Evolutionary conservation across 2,329 filamentous ascomycete species (phyloP).

Genomic region (Ascosphaera aggregata): DNA sequence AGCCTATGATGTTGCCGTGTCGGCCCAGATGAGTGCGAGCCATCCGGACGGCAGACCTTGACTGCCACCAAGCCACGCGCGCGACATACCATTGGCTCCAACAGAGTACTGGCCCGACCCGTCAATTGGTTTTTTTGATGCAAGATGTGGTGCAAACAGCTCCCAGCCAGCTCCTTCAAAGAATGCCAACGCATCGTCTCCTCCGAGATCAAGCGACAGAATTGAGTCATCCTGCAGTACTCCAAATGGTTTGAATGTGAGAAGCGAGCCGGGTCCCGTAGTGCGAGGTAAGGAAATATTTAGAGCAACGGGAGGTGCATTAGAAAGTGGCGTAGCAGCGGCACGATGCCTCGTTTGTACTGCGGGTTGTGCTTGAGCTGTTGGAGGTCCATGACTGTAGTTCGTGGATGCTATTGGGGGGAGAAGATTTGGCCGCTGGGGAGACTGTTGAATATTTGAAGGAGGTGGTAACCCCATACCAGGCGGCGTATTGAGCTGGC

Average conservation of each 20-base stretch:
- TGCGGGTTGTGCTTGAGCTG: not conserved
- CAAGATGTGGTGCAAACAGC: conserved; percentile 2
- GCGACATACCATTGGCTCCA: conserved; percentile 1
- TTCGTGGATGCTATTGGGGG: not conserved
- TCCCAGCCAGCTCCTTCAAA: conserved; percentile 5
- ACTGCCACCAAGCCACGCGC: not conserved
- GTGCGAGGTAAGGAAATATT: not conserved
- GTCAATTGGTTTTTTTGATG: conserved; percentile 1
- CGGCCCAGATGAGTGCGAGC: conserved; percentile 2
- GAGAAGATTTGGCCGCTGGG: not conserved
- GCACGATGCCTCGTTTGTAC: not conserved
- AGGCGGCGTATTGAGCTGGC: not conserved
- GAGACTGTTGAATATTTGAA: not conserved
- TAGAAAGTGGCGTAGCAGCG: not conserved
- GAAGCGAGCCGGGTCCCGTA: not conserved
- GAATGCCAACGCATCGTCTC: conserved; percentile 6
- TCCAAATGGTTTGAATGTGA: not conserved
- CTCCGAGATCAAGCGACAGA: conserved; percentile 3
- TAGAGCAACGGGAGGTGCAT: not conserved
- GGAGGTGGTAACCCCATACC: not conserved
- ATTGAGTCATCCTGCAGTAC: not conserved
- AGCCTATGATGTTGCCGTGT: not conserved
- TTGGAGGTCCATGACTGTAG: not conserved
- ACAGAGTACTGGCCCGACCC: conserved; percentile 4
- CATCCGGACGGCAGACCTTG: conserved; percentile 1